A percentile compares a stretch with the other conserved stretches of the same genome.
Evolutionary conservation across 306 rosid species (phyloP).

Genomic region (Coriaria nepalensis): DNA sequence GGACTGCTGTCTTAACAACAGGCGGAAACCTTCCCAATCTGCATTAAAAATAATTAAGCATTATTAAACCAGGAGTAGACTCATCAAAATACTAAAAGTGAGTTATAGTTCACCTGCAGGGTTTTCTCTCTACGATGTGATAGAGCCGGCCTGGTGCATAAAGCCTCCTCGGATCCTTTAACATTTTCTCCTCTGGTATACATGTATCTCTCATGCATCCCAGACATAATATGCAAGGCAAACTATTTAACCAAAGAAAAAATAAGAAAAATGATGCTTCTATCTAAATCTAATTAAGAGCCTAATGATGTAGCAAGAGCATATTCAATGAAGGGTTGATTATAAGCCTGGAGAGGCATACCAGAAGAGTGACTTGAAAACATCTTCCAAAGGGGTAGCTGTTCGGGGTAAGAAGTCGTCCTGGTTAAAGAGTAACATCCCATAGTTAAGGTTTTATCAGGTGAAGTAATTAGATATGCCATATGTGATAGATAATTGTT

Average conservation of each 20-base stretch:
- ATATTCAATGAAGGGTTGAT: constrained; percentile 1
- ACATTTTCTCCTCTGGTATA: constrained; percentile 64
- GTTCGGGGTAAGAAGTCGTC: constrained; percentile 96
- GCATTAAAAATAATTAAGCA: constrained; percentile 11
- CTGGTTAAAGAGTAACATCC: constrained; percentile 31
- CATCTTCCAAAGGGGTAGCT: constrained; percentile 95
- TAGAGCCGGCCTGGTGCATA: constrained; percentile 94
- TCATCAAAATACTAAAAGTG: constrained; percentile 1
- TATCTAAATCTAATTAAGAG: not conserved
- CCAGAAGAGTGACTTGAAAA: constrained; percentile 94
- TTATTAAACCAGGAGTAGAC: not conserved
- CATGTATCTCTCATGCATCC: constrained; percentile 85
- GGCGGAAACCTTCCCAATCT: constrained; percentile 83
- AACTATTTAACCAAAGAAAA: constrained; percentile 33
- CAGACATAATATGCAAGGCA: constrained; percentile 77
- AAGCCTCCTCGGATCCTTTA: constrained; percentile 92
- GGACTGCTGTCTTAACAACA: constrained; percentile 81
- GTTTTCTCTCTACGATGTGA: constrained; percentile 89
- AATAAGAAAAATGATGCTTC: constrained; percentile 2
- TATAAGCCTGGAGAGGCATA: constrained; percentile 17
- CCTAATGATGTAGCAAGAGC: constrained; percentile 1
- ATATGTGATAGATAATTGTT: no score
- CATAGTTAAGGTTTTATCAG: no score
- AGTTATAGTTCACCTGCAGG: constrained; percentile 40
- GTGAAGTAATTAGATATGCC: no score